Base-by-base conservation (phyloP, 345 rosid genomes). In the Eutrema heterophyllum region DNA sequence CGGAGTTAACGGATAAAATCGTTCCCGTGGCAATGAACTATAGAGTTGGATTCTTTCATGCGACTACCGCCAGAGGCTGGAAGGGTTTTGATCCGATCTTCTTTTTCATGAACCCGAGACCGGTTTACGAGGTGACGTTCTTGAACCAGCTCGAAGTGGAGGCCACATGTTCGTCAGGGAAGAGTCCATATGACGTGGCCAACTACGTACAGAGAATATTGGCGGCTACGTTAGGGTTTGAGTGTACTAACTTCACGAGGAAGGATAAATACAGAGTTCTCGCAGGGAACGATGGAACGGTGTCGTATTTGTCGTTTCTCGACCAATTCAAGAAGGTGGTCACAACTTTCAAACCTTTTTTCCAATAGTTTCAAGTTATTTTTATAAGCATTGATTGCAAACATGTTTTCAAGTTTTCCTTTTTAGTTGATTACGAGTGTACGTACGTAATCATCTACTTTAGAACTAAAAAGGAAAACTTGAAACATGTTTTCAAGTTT, bases 21-120 rank as follows among this genome's bases (percentile, higher is more conserved):
- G 97, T 94, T 3, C 97, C 97, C 0, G 98, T 94, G 5, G 98
- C 97, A 1, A 94, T 89, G 98, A 87, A 91, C 57, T 91, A 94
- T 15, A 64, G 89, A 72, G 96, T 89, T n/a, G 94, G 90, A n/a
- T 85, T 94, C 71, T 94, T 94, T 78, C 98, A 94, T 52, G 96
- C 97, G 49, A 94, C 97, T 3, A 94, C 98, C 0, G 98, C 98
- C 1, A 72, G 95, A 48, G 96, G 98, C 1, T 94, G 98, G 84
- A 94, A 94, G 40, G 95, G 85, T 6, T 64, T 94, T 79, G 98
- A 94, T 59, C 95, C 97, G 0, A 84, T 94, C 4, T 91, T 91
- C 82, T 91, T 89, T 85, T 88, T 88, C 82, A 94, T 91, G 97
- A 94, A 94, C 82, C 98, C 98, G 8, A 84, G 95, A 57, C 97